phyloP scores from a whole-genome alignment of 2,329 filamentous ascomycete genomes.

The Stemphylium lycopersici region DNA sequence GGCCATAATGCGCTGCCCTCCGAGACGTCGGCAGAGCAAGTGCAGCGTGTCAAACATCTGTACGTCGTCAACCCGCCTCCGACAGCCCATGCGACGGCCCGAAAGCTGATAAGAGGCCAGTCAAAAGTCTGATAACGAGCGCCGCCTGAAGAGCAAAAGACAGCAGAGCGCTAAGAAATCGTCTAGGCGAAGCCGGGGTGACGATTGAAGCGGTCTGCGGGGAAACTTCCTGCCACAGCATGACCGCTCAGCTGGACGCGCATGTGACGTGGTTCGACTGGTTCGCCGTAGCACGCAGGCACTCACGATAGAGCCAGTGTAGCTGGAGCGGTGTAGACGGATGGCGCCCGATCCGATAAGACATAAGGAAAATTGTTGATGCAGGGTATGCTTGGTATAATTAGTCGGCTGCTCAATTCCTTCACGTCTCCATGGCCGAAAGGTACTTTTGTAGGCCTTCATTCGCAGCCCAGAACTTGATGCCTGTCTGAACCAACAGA shows the following conservation, averaged over 20 bases:
- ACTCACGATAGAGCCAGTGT: slow-evolving; percentile 21
- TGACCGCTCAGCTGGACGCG: slow-evolving; percentile 5
- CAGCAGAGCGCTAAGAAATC: slow-evolving; percentile 67
- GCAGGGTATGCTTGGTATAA: slow-evolving; percentile 29
- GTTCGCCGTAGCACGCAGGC: slow-evolving; percentile 12
- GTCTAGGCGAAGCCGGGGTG: slow-evolving; percentile 53
- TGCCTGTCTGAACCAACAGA: slow-evolving; percentile 31
- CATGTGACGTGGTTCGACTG: slow-evolving; percentile 29
- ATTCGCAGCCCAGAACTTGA: slow-evolving; percentile 40
- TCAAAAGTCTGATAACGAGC: slow-evolving; percentile 64
- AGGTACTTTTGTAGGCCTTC: slow-evolving; percentile 35
- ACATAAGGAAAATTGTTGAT: slow-evolving; percentile 16
- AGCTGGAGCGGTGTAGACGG: slow-evolving; percentile 29
- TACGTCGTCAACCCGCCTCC: slow-evolving; percentile 53
- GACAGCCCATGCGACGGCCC: slow-evolving; percentile 20
- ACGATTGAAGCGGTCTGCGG: slow-evolving; percentile 36
- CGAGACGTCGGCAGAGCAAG: slow-evolving; percentile 65
- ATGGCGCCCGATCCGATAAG: slow-evolving; percentile 23
- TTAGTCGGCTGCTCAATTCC: slow-evolving; percentile 13
- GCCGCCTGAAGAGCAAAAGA: slow-evolving; percentile 64
- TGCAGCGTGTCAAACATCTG: slow-evolving; percentile 61
- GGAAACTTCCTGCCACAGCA: slow-evolving; percentile 14
- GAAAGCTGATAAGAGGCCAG: slow-evolving; percentile 45
- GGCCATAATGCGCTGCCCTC: slow-evolving; percentile 61
- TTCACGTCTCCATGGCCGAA: slow-evolving; percentile 31